These are phyloP conservation scores for Chaetomiaceae sp. DNA, from an alignment of 2,329 filamentous ascomycete species.

Conservation along the genomic window DNA sequence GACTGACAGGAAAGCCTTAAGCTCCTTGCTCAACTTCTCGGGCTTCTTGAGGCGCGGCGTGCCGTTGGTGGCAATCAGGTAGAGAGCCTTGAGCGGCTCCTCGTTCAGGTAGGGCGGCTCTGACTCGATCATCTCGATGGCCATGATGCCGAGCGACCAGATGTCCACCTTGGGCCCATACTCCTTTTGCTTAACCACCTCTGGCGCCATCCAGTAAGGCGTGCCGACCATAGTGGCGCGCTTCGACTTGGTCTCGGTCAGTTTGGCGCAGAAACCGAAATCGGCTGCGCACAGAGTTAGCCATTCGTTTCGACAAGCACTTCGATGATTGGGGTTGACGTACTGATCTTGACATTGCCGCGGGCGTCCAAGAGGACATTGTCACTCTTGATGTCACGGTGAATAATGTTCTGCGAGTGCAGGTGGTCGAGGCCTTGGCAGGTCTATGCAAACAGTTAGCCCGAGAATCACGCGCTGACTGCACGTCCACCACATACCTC, in stretches of 20 bases:
- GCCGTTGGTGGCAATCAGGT: conserved; percentile 96
- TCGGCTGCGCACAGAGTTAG: conserved; percentile 58
- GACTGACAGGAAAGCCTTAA: conserved; percentile 94
- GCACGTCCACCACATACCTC: too few species aligned
- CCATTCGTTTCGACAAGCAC: background rate
- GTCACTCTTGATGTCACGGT: conserved; percentile 98
- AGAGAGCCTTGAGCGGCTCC: conserved; percentile 93
- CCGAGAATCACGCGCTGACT: too few species aligned
- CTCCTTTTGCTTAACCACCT: conserved; percentile 99
- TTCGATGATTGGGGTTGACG: conserved; percentile 37
- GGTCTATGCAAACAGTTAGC: conserved; percentile 54
- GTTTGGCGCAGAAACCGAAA: conserved; percentile 98
- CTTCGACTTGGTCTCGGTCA: conserved; percentile 94
- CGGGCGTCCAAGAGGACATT: conserved; percentile 92
- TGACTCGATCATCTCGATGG: conserved; percentile 99
- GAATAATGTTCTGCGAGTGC: conserved; percentile 94
- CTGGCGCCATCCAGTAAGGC: conserved; percentile 99
- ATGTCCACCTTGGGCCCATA: conserved; percentile 98
- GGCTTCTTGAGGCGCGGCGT: conserved; percentile 97
- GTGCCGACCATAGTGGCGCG: conserved; percentile 99
- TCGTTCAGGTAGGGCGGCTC: conserved; percentile 98
- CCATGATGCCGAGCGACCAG: conserved; percentile 99
- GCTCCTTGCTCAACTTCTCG: conserved; percentile 94
- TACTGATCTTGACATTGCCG: conserved; percentile 97
- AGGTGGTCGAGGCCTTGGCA: conserved; percentile 93